A percentile compares a stretch with the other conserved stretches of the same genome.
phyloP scores from a whole-genome alignment of 164 flowering plant genomes.

The Vitis cinerea region DNA sequence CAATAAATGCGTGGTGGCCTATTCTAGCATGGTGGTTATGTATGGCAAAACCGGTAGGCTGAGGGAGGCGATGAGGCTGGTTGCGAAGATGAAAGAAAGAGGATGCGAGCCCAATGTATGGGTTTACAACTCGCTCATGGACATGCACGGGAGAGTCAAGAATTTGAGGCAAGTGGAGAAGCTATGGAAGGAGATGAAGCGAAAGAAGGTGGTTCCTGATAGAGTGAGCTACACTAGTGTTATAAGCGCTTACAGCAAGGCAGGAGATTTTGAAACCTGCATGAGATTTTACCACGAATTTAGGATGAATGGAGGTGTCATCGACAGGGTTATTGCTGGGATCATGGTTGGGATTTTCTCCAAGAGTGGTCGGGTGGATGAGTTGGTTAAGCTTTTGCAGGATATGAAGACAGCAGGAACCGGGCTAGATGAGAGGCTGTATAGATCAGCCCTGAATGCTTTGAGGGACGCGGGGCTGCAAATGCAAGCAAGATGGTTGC shows the following conservation, averaged over 20 bases:
- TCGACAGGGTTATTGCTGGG: constrained; percentile 73
- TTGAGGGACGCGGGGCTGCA: constrained; percentile 71
- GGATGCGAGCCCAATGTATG: constrained; percentile 81
- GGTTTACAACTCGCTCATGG: constrained; percentile 73
- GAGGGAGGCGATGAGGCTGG: constrained; percentile 69
- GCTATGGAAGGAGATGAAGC: constrained; percentile 82
- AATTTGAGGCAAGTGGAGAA: constrained; percentile 73
- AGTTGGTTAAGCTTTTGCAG: constrained; percentile 63
- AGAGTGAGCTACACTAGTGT: constrained; percentile 68
- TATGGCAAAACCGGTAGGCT: constrained; percentile 66
- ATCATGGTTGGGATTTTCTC: constrained; percentile 85
- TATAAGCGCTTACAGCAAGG: constrained; percentile 62
- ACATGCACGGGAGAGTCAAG: constrained; percentile 64
- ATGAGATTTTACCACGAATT: constrained; percentile 53
- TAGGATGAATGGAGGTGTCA: constrained; percentile 50
- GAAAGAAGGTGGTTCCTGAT: constrained; percentile 60
- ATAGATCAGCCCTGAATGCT: constrained; percentile 63
- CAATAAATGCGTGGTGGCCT: constrained; percentile 78
- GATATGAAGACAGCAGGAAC: constrained; percentile 63
- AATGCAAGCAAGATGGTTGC: constrained; percentile 54
- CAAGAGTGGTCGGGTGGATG: constrained; percentile 46
- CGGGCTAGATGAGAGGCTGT: constrained; percentile 59
- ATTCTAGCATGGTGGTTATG: constrained; percentile 71
- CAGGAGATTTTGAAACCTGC: constrained; percentile 53
- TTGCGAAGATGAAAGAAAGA: constrained; percentile 76